These are phyloP conservation scores for Monascus purpureus DNA, from an alignment of 495 filamentous ascomycete species.

Conservation along the genomic window DNA sequence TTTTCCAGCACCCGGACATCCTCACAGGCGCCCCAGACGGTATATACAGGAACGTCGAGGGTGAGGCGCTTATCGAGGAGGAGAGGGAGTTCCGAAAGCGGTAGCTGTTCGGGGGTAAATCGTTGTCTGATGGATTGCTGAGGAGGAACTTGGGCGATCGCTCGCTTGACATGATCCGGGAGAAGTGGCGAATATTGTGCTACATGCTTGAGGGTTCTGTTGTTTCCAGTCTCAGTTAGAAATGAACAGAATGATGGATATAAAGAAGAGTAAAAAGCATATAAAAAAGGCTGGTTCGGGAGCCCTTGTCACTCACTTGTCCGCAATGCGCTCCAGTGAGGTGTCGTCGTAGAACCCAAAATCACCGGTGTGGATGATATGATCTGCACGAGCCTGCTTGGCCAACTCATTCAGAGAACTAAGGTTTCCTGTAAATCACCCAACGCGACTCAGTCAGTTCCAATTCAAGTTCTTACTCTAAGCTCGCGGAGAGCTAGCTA, in stretches of 20 bases:
- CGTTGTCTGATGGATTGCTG: constrained; percentile 64
- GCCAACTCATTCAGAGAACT: constrained; percentile 93
- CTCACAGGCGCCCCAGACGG: constrained; percentile 98
- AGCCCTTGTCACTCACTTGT: constrained; percentile 90
- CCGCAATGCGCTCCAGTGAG: constrained; percentile 92
- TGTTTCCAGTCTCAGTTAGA: not conserved
- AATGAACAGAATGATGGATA: no score
- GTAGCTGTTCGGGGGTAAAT: constrained; percentile 66
- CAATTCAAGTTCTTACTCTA: no score
- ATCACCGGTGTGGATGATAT: constrained; percentile 96
- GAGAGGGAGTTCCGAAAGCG: constrained; percentile 84
- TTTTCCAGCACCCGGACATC: constrained; percentile 97
- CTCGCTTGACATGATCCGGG: constrained; percentile 71
- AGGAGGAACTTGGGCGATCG: constrained; percentile 53
- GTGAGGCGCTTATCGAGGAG: constrained; percentile 80
- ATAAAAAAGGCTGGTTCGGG: no score
- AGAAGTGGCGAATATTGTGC: constrained; percentile 96
- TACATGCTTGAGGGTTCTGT: constrained; percentile 91
- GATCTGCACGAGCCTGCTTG: constrained; percentile 80
- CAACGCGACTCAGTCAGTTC: no score
- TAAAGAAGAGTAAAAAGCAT: no score
- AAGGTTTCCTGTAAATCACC: constrained; percentile 61
- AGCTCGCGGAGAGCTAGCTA: not conserved
- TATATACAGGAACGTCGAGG: constrained; percentile 92
- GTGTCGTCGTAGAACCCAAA: constrained; percentile 98